Conservation (phyloP, 345 rosid genomes). For the Arabidopsis arenosa region DNA sequence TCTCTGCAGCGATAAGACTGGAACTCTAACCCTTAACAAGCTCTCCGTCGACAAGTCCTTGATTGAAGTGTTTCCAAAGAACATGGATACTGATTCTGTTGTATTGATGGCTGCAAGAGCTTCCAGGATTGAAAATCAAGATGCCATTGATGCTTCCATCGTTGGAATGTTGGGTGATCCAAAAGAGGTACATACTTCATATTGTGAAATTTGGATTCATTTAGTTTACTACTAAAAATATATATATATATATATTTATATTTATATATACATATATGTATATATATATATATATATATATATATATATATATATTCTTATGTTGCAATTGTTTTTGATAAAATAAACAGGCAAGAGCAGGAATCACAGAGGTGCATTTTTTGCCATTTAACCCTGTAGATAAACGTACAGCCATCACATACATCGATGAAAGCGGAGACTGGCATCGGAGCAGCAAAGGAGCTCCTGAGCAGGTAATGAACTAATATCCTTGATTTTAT, state of each 20-base stretch:
- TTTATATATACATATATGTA: neutral
- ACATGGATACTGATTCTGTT: conserved; percentile 55
- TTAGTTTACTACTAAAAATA: neutral
- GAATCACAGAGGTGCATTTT: conserved; percentile 88
- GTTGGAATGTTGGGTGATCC: conserved; percentile 88
- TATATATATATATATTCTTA: neutral
- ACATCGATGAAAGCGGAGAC: conserved; percentile 63
- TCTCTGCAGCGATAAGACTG: conserved; percentile 94
- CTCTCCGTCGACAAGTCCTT: conserved; percentile 82
- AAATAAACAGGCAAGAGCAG: conserved; percentile 73
- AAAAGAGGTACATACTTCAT: conserved; percentile 55
- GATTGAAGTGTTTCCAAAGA: conserved; percentile 67
- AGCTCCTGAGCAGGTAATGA: conserved; percentile 85
- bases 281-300: neutral
- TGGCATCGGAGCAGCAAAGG: conserved; percentile 94
- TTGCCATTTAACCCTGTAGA: conserved; percentile 93
- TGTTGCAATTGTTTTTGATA: neutral
- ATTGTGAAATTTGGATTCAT: neutral
- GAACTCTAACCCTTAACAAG: conserved; percentile 95
- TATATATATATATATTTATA: neutral
- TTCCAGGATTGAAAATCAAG: conserved; percentile 90
- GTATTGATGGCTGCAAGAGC: conserved; percentile 82
- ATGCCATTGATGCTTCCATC: conserved; percentile 95
- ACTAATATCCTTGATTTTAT: neutral
- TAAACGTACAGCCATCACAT: conserved; percentile 94